Evolutionary conservation across 345 rosid genomes (phyloP).

Genomic region (Citrus australasica): DNA sequence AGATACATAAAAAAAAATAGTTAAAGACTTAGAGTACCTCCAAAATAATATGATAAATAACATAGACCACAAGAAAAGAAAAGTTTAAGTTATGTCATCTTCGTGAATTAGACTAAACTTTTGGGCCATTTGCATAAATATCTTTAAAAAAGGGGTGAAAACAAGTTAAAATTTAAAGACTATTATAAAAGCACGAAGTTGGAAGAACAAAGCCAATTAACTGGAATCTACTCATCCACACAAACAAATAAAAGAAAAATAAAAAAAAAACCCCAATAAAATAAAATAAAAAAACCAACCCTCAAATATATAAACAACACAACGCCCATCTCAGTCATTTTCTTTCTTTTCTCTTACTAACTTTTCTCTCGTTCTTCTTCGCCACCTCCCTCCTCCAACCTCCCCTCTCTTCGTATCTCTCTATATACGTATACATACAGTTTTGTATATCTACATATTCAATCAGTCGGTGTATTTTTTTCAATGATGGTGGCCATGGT

Average conservation of each 20-base stretch:
- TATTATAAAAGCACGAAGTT: too few species aligned
- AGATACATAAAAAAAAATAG: too few species aligned
- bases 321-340: conserved; percentile 6
- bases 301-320: conserved; percentile 21
- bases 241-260: neutral
- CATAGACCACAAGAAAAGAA: too few species aligned
- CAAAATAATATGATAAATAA: too few species aligned
- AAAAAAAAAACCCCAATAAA: neutral
- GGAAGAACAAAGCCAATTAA: conserved; percentile 21
- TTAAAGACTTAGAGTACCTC: too few species aligned
- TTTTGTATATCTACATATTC: neutral
- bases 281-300: conserved; percentile 5
- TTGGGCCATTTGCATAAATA: too few species aligned
- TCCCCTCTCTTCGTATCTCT: neutral
- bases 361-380: conserved; percentile 22
- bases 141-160: too few species aligned
- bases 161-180: too few species aligned
- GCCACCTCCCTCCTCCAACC: conserved; percentile 10
- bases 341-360: conserved; percentile 5
- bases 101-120: too few species aligned
- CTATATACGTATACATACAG: neutral
- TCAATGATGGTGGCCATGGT: conserved; percentile 22
- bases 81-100: too few species aligned
- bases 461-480: neutral
- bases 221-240: conserved; percentile 34